These are phyloP conservation scores for Helianthus tuberosus DNA, from an alignment of 129 eudicot species.

Conservation along the genomic window DNA sequence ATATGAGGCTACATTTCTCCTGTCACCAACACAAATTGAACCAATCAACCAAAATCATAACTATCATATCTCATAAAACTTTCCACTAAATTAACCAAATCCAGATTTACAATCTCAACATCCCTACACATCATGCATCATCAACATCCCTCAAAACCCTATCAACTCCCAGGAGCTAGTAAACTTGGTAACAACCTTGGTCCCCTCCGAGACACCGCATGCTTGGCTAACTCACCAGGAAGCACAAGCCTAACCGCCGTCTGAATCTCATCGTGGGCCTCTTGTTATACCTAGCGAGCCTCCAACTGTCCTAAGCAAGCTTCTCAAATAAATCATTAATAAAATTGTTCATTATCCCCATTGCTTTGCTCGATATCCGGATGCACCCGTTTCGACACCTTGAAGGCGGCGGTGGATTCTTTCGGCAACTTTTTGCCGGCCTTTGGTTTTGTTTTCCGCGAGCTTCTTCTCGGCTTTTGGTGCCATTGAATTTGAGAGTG, in stretches of 20 bases:
- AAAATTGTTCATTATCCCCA: conserved; percentile 72
- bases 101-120: conserved; percentile 11
- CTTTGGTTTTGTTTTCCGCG: too few relatives aligned
- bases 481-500: conserved; percentile 37
- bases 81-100: neutral
- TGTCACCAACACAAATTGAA: too few relatives aligned
- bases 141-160: too few relatives aligned
- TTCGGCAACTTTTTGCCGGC: conserved; percentile 67
- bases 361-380: conserved; percentile 72
- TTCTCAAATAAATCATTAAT: conserved; percentile 79
- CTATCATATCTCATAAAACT: neutral
- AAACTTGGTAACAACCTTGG: conserved; percentile 70
- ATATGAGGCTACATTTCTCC: too few relatives aligned
- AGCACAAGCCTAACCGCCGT: conserved; percentile 67
- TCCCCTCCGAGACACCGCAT: conserved; percentile 68
- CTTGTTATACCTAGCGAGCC: conserved; percentile 67
- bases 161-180: conserved; percentile 48
- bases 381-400: conserved; percentile 71
- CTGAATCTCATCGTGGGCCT: conserved; percentile 71
- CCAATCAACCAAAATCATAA: too few relatives aligned
- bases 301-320: conserved; percentile 61
- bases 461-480: conserved; percentile 77
- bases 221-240: conserved; percentile 76
- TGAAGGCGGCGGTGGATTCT: conserved; percentile 65
- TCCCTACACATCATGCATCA: too few relatives aligned